Evolutionary conservation across 208 protist genomes (phyloP), one percentile per base, ranked within the genome.

Genomic region (Crithidia brevicula): DNA sequence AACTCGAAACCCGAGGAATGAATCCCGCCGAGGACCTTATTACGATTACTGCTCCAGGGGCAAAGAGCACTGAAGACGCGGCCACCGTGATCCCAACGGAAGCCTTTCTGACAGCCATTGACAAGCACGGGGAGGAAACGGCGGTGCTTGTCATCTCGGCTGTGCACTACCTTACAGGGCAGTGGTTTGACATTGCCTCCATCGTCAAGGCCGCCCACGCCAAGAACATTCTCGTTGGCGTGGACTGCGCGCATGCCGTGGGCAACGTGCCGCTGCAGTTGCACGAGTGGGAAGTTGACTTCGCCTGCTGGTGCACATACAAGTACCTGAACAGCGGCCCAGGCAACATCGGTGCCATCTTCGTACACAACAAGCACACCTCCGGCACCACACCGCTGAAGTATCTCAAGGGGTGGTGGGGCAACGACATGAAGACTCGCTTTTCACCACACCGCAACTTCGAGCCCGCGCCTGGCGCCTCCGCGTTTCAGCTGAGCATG

Each of bases 211-310:
- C 85, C 10, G 95, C 82, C 8, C 85, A 98, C 33, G 76, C 74
- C 4, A 81, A 93, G 34, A 86, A 82, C 57, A 89, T 89, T 45
- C 10, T 95, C 34, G 93, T 98, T 25, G 97, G 97, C 28, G 88
- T 94, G 54, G 97, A 99, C 82, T 91, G 97, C 38, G 89, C 97
- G 16, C 94, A 98, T 68, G 97, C 97, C n/a, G 95, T 87, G 4
- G 97, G 96, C 57, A 98, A 98, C 74, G 89, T 98, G 22, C 81
- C 81, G 31, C 83, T 99, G 31, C 50, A 85, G 54, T 83, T 99
- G 28, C 96, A 99, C 64, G 96, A 98, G 53, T 99, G 97, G 97
- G 79, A 92, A 42, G 93, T 98, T 9, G 97, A 99, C 76, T 99
- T 98, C 82, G 97, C 94, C 6, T 93, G 77, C 75, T 99, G 96